Conservation (phyloP, 331 rosid species). For the Malus hybrid region DNA sequence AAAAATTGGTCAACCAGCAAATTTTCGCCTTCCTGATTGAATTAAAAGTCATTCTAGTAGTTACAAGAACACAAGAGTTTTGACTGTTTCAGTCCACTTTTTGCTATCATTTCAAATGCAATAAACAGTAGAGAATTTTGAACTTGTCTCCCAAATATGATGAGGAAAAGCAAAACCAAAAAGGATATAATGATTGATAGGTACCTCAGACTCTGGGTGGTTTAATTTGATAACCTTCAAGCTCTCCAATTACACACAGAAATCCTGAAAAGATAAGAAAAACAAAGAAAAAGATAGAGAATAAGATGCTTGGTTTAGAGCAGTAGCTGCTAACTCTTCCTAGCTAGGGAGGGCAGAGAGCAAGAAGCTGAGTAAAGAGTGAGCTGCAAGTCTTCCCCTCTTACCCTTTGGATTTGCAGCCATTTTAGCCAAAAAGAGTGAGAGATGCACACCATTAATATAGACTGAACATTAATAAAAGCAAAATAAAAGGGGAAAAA, state of each 20-base stretch:
- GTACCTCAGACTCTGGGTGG: slow-evolving; percentile 24
- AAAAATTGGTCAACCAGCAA: neutral
- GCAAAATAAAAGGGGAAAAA: slow-evolving; percentile 4
- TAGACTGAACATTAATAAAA: neutral
- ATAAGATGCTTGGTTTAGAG: neutral
- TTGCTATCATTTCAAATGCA: neutral
- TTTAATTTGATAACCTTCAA: neutral
- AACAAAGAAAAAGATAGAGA: neutral
- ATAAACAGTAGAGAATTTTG: neutral
- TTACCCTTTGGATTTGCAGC: slow-evolving; percentile 15
- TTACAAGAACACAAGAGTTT: neutral
- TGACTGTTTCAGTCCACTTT: slow-evolving; percentile 5
- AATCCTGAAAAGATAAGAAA: neutral
- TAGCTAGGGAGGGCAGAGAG: neutral
- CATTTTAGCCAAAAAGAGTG: neutral
- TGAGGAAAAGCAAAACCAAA: neutral
- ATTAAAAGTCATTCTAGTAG: neutral
- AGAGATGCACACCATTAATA: neutral
- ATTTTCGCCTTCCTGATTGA: neutral
- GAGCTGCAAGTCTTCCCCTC: neutral
- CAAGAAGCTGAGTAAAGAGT: neutral
- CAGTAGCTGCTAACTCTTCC: too few relatives aligned
- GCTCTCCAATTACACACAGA: neutral
- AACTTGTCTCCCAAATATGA: neutral
- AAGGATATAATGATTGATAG: neutral